Percentiles rank a stretch among this genome's conserved stretches.
These are phyloP conservation scores for Alternaria arborescens DNA, from an alignment of 2,329 filamentous ascomycete genomes.

Conservation along the genomic window DNA sequence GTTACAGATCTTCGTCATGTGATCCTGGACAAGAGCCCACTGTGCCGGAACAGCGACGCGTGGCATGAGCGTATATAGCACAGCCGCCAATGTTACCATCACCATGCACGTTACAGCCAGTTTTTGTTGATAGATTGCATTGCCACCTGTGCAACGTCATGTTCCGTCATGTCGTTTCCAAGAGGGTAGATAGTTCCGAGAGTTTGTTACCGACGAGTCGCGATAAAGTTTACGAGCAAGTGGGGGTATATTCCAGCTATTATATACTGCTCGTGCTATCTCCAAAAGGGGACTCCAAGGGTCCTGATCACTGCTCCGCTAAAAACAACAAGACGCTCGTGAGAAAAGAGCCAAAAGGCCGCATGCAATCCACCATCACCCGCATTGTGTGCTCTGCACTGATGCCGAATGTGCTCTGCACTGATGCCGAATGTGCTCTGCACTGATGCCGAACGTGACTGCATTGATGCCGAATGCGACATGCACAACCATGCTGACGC, in stretches of 20 bases:
- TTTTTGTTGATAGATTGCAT: background rate
- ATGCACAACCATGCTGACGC: conserved; percentile 2
- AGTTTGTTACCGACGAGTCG: background rate
- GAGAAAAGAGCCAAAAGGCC: conserved; percentile 11
- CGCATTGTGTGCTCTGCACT: conserved; percentile 5
- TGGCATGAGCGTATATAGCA: conserved; percentile 26
- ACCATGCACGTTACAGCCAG: background rate
- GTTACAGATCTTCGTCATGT: conserved; percentile 3
- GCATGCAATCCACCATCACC: conserved; percentile 7
- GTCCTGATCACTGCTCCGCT: conserved; percentile 25
- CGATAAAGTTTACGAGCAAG: conserved; percentile 13
- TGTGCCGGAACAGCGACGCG: conserved; percentile 28
- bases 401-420: conserved; percentile 2
- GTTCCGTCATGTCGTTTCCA: background rate
- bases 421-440: background rate
- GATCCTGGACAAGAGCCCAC: conserved; percentile 9
- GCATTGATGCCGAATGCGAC: conserved; percentile 1
- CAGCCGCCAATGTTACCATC: background rate
- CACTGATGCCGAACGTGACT: conserved; percentile 1
- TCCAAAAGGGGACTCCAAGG: conserved; percentile 5
- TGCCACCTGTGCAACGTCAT: conserved; percentile 5
- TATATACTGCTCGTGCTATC: conserved; percentile 31
- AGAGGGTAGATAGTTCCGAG: background rate
- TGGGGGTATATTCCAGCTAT: conserved; percentile 29
- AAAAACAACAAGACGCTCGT: conserved; percentile 17